These are phyloP conservation scores for Ascochyta koolunga DNA, from an alignment of 2,329 filamentous ascomycete genomes.

Conservation along the genomic window DNA sequence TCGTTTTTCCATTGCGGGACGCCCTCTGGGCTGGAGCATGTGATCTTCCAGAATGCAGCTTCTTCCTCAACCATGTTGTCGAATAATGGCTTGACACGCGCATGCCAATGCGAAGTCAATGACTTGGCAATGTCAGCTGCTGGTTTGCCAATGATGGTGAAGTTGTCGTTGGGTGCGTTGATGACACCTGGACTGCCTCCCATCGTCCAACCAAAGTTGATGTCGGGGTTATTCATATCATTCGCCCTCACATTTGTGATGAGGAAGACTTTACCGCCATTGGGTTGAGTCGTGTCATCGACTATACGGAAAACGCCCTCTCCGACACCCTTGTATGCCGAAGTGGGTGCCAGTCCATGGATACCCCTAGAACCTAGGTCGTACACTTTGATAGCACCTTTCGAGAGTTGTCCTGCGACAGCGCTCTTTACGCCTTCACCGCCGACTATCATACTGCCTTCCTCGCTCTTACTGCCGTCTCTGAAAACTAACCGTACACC, in stretches of 20 bases:
- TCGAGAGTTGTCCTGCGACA: constrained; percentile 65
- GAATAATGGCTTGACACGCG: constrained; percentile 62
- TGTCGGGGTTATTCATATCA: constrained; percentile 63
- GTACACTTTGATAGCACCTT: constrained; percentile 64
- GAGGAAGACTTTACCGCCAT: constrained; percentile 56
- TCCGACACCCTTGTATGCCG: constrained; percentile 66
- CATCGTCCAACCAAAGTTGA: constrained; percentile 70
- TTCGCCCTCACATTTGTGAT: constrained; percentile 69
- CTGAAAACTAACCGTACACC: constrained; percentile 65
- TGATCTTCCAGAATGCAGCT: constrained; percentile 71
- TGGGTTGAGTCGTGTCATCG: constrained; percentile 54
- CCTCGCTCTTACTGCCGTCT: constrained; percentile 64
- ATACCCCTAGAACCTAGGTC: constrained; percentile 69
- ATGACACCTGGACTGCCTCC: constrained; percentile 64
- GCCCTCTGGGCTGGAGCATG: constrained; percentile 64
- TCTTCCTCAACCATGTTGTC: constrained; percentile 63
- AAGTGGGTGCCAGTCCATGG: constrained; percentile 67
- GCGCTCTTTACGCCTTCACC: constrained; percentile 69
- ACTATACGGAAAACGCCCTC: constrained; percentile 66
- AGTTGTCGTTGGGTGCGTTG: constrained; percentile 64
- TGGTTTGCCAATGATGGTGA: constrained; percentile 61
- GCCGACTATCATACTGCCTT: constrained; percentile 65
- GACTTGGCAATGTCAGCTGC: constrained; percentile 65
- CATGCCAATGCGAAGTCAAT: constrained; percentile 62
- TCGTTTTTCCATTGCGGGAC: constrained; percentile 67